Conservation (phyloP, 257 asterid genomes). For the Solanum ossicruentum region DNA sequence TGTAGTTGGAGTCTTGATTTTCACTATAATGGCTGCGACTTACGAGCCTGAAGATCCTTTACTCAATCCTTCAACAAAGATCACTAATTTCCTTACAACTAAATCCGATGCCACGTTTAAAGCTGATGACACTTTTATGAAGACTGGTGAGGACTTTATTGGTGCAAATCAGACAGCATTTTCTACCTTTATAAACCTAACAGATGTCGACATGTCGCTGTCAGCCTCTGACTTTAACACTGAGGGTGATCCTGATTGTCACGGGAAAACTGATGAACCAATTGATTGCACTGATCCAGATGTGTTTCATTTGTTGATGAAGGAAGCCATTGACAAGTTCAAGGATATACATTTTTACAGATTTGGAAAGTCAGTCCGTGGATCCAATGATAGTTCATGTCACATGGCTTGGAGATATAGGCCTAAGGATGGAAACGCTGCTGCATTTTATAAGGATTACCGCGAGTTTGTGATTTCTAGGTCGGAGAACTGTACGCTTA, state of each 20-base stretch:
- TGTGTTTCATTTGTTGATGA: conserved; percentile 70
- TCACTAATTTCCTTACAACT: conserved; percentile 62
- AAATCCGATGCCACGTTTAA: conserved; percentile 63
- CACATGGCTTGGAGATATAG: conserved; percentile 94
- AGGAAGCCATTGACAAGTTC: conserved; percentile 50
- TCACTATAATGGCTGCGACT: conserved; percentile 53
- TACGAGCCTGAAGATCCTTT: conserved; percentile 51
- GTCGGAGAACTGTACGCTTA: conserved; percentile 50
- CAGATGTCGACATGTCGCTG: conserved; percentile 60
- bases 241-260: conserved; percentile 19
- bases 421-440: conserved; percentile 56
- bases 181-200: conserved; percentile 52
- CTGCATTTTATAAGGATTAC: conserved; percentile 56
- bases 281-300: conserved; percentile 68
- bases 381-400: conserved; percentile 49
- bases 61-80: conserved; percentile 73
- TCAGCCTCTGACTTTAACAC: not conserved
- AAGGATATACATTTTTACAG: conserved; percentile 55
- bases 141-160: conserved; percentile 93
- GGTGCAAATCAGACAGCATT: conserved; percentile 64
- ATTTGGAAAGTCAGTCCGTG: conserved; percentile 73
- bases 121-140: conserved; percentile 57
- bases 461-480: conserved; percentile 42
- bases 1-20: conserved; percentile 47
- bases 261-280: conserved; percentile 37